A percentile compares a stretch with the other conserved stretches of the same genome.
phyloP scores from a whole-genome alignment of 768 basidiomycete genomes.

The Lyophyllum atratum region DNA sequence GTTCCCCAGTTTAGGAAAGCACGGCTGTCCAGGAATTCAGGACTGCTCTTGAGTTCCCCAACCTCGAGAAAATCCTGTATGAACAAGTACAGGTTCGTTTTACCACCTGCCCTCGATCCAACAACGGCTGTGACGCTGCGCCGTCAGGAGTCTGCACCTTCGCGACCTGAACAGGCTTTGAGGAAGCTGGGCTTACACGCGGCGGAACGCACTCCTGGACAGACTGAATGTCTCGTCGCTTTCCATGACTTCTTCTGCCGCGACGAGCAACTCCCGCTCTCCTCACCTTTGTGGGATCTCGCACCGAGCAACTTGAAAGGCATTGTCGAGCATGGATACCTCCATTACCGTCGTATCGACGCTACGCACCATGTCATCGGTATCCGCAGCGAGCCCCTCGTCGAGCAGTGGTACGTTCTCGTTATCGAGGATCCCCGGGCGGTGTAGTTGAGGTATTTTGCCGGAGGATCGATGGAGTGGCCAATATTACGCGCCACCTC shows the following conservation, averaged over 20 bases:
- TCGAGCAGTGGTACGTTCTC: constrained; percentile 8
- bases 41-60: not conserved
- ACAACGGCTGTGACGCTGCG: too few relatives aligned
- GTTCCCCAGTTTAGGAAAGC: not conserved
- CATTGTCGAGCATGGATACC: not conserved
- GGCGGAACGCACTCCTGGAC: not conserved
- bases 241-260: not conserved
- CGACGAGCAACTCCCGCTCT: not conserved
- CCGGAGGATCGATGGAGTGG: not conserved
- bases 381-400: not conserved
- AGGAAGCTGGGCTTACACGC: not conserved
- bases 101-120: not conserved
- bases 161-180: too few relatives aligned
- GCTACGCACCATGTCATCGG: not conserved
- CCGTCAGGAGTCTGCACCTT: too few relatives aligned
- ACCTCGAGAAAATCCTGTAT: not conserved
- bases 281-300: not conserved
- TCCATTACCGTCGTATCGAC: not conserved
- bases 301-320: not conserved
- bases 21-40: not conserved
- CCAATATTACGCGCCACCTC: not conserved
- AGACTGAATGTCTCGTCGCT: not conserved
- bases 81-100: not conserved
- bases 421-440: constrained; percentile 1
- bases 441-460: constrained; percentile 3